A percentile compares a stretch with the other conserved stretches of the same genome.
These are phyloP conservation scores for Solanum stenotomum DNA, from an alignment of 257 asterid genomes.

Conservation along the genomic window DNA sequence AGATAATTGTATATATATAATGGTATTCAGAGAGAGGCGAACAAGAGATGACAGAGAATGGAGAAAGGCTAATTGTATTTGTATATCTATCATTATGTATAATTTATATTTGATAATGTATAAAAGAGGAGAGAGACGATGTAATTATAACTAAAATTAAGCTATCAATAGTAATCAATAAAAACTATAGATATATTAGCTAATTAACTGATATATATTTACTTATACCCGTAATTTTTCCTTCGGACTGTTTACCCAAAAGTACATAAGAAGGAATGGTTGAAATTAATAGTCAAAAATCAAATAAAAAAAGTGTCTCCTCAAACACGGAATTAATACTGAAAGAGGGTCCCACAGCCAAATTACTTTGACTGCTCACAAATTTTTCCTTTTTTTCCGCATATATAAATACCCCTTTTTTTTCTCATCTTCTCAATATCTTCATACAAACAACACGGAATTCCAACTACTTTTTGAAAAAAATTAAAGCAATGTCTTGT, in stretches of 20 bases:
- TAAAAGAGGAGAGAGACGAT: no score
- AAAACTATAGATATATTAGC: fast-evolving
- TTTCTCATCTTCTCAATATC: neutral
- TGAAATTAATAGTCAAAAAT: neutral
- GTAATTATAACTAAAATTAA: no score
- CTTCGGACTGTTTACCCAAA: neutral
- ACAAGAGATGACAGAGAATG: no score
- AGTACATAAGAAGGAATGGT: neutral
- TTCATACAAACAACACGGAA: neutral
- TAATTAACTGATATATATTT: no score
- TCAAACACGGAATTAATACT: slow-evolving; percentile 13
- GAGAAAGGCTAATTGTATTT: no score
- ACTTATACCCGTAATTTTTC: no score
- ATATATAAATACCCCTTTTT: slow-evolving; percentile 5
- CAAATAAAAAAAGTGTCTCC: neutral
- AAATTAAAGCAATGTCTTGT: slow-evolving; percentile 13
- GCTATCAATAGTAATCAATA: no score
- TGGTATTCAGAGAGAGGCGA: no score
- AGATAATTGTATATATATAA: no score
- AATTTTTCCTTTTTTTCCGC: neutral
- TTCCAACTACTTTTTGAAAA: slow-evolving; percentile 9
- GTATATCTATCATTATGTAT: no score
- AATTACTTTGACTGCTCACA: slow-evolving; percentile 8
- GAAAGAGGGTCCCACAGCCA: neutral
- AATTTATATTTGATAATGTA: no score